Evolutionary conservation across 208 protist species (phyloP).

Genomic region (Leishmania arabica): DNA sequence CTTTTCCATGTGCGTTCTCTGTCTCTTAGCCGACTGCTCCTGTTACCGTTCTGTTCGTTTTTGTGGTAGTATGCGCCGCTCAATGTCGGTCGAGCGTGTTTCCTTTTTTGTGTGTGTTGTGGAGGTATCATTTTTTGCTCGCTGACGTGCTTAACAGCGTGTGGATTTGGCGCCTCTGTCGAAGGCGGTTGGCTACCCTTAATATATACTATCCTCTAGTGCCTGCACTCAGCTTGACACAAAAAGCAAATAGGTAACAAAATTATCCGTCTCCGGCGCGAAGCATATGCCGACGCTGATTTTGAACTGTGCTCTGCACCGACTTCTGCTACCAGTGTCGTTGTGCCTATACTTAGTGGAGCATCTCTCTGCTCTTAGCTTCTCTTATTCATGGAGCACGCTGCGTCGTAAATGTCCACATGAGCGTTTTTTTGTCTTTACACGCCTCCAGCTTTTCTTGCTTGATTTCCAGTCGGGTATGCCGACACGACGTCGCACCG

Average conservation of each 20-base stretch:
- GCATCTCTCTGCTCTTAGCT: background rate
- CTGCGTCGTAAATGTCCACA: background rate
- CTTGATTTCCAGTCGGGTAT: background rate
- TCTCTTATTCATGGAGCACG: background rate
- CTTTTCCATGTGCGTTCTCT: background rate
- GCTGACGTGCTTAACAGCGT: background rate
- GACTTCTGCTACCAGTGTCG: background rate
- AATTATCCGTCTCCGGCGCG: background rate
- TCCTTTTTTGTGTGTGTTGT: background rate
- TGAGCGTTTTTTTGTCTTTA: background rate
- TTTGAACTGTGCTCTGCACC: background rate
- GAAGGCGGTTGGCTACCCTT: background rate
- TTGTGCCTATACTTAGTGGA: too few relatives aligned
- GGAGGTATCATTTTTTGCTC: background rate
- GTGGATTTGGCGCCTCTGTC: background rate
- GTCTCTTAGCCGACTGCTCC: background rate
- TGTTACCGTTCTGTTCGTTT: background rate
- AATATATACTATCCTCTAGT: background rate
- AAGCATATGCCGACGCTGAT: background rate
- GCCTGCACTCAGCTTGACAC: background rate
- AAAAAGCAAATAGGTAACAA: too few relatives aligned
- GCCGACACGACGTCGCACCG: background rate
- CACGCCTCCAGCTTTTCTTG: background rate
- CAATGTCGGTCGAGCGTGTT: background rate
- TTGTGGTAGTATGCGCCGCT: background rate